Evolutionary conservation across 2,329 filamentous ascomycete genomes (phyloP).

Genomic region (Penicillium glabrum): DNA sequence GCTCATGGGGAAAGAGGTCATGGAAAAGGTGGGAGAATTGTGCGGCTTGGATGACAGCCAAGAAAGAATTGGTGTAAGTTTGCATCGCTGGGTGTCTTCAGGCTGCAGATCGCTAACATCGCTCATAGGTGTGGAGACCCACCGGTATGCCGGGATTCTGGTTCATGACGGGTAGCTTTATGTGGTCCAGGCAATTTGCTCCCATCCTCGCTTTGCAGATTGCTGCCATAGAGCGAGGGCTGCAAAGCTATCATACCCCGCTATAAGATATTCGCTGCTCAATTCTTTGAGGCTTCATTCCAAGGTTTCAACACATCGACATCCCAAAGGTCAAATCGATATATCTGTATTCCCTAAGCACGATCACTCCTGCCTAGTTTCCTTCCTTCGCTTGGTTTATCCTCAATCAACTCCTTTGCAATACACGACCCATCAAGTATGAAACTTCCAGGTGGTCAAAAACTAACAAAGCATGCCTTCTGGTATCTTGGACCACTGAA

Average conservation of each 20-base stretch:
- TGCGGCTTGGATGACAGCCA: conserved; percentile 1
- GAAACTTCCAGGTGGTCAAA: no score
- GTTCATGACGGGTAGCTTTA: conserved; percentile 6
- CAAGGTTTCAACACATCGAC: no score
- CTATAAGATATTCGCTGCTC: neutral
- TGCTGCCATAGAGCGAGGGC: conserved; percentile 3
- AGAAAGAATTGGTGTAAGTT: conserved; percentile 6
- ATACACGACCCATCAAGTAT: no score
- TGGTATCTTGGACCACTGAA: no score
- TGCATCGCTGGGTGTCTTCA: neutral
- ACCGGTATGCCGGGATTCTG: conserved; percentile 6
- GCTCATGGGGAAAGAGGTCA: neutral
- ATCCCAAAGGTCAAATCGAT: no score
- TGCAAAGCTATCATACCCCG: neutral
- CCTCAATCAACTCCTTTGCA: no score
- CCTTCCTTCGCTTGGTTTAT: no score
- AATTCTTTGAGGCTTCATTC: no score
- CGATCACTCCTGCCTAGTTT: no score
- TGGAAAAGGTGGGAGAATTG: conserved; percentile 1
- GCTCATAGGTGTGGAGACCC: conserved; percentile 2
- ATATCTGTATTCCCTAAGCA: no score
- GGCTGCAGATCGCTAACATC: neutral
- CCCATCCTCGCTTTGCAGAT: conserved; percentile 5
- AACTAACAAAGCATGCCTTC: no score
- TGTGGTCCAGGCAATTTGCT: conserved; percentile 8